Percentiles rank a stretch among this genome's conserved stretches.
phyloP scores from a whole-genome alignment of 2,329 filamentous ascomycete species.

The Diaporthe nobilis region DNA sequence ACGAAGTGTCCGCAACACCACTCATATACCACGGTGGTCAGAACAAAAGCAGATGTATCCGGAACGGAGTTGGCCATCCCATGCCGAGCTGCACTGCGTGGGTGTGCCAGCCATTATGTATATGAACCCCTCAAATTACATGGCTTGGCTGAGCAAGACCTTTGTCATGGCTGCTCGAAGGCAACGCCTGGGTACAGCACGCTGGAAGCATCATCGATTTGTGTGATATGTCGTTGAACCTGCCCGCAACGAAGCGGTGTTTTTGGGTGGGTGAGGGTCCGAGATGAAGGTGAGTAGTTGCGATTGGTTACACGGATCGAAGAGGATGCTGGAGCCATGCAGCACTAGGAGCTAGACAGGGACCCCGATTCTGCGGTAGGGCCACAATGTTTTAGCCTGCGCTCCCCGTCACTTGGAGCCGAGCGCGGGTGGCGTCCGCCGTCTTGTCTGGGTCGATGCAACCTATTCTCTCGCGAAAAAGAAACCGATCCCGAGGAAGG shows the following conservation, averaged over 20 bases:
- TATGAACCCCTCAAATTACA: not conserved
- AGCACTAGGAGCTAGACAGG: constrained; percentile 28
- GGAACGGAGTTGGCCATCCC: not conserved
- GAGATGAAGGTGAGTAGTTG: constrained; percentile 11
- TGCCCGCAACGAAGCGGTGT: not conserved
- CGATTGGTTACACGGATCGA: constrained; percentile 29
- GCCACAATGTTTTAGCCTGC: constrained; percentile 15
- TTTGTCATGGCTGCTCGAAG: constrained; percentile 9
- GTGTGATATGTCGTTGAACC: constrained; percentile 8
- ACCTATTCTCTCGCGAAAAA: constrained; percentile 21
- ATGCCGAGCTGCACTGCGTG: not conserved
- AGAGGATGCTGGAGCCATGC: constrained; percentile 30
- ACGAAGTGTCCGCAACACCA: not conserved
- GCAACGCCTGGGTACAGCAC: not conserved
- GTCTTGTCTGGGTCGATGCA: not conserved
- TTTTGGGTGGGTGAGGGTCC: constrained; percentile 11
- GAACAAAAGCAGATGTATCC: not conserved
- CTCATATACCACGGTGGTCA: not conserved
- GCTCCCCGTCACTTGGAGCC: constrained; percentile 1
- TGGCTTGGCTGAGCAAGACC: constrained; percentile 22
- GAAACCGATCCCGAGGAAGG: constrained; percentile 27
- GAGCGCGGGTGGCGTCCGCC: constrained; percentile 16
- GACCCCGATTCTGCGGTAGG: constrained; percentile 12
- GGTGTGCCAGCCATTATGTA: constrained; percentile 4
- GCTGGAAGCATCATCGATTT: constrained; percentile 18